Conservation (phyloP, 495 filamentous ascomycete species). For the Pyrenopolyporus hunteri region DNA sequence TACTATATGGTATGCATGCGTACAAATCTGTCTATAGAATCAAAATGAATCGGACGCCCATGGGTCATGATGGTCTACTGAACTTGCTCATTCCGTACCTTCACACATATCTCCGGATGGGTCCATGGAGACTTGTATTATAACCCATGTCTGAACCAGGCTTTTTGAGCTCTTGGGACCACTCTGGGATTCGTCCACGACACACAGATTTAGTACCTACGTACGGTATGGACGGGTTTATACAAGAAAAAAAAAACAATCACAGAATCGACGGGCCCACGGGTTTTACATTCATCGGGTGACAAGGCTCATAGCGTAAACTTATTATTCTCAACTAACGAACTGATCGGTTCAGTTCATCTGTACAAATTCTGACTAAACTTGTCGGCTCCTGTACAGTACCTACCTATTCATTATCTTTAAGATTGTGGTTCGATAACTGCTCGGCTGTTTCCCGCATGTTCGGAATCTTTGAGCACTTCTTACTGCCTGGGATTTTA, state of each 20-base stretch:
- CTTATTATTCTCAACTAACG: conserved; percentile 16
- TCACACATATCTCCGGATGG: conserved; percentile 12
- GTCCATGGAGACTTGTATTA: conserved; percentile 25
- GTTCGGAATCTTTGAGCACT: background rate
- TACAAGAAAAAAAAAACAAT: background rate
- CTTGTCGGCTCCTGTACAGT: conserved; percentile 5
- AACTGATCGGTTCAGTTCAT: conserved; percentile 19
- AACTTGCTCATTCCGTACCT: conserved; percentile 20
- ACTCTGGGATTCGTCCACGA: conserved; percentile 21
- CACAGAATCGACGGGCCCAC: background rate
- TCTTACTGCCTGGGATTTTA: background rate
- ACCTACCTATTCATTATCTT: conserved; percentile 6
- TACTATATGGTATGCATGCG: conserved; percentile 26
- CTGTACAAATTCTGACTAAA: conserved; percentile 3
- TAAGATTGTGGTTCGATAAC: background rate
- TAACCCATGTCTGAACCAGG: conserved; percentile 3
- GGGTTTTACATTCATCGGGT: conserved; percentile 1
- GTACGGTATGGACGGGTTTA: conserved; percentile 8
- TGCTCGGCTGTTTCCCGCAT: background rate
- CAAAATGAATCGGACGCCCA: conserved; percentile 16
- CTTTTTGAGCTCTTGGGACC: conserved; percentile 6
- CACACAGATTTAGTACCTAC: background rate
- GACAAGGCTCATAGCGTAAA: background rate
- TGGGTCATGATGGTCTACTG: conserved; percentile 14
- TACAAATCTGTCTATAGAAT: conserved; percentile 29